Conservation (phyloP, 2,329 filamentous ascomycete species). For the Neocucurbitaria cava region DNA sequence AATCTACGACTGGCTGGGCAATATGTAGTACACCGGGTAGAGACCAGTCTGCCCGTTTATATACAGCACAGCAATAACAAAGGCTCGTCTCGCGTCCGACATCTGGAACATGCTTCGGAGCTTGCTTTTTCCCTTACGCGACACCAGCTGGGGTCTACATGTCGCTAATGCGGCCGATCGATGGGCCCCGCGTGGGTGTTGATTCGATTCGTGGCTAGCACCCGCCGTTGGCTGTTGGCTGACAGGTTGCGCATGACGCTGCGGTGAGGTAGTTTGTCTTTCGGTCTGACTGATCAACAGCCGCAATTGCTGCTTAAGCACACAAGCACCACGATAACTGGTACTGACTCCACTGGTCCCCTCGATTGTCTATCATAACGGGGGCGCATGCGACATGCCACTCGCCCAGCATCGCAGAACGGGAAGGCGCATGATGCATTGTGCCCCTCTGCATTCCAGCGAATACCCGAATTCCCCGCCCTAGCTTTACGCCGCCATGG, state of each 20-base stretch:
- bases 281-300: conserved; percentile 18
- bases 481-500: not conserved
- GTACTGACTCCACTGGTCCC: conserved; percentile 5
- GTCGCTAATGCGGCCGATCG: conserved; percentile 39
- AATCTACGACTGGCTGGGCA: conserved; percentile 25
- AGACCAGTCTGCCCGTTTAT: conserved; percentile 20
- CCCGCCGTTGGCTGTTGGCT: conserved; percentile 19
- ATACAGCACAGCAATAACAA: conserved; percentile 33
- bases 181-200: conserved; percentile 29
- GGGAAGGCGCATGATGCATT: conserved; percentile 8
- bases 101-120: conserved; percentile 26
- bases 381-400: not conserved
- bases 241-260: conserved; percentile 27
- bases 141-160: conserved; percentile 34
- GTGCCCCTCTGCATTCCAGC: conserved; percentile 5
- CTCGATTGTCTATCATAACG: conserved; percentile 15
- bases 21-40: conserved; percentile 21
- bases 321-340: conserved; percentile 14
- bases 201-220: not conserved
- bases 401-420: conserved; percentile 1
- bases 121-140: conserved; percentile 20
- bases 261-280: conserved; percentile 9
- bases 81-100: conserved; percentile 33
- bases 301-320: conserved; percentile 5
- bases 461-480: conserved; percentile 2